A percentile compares a stretch with the other conserved stretches of the same genome.
Conservation (phyloP, 2,329 filamentous ascomycete species). For the Neopestalotiopsis sp. region DNA sequence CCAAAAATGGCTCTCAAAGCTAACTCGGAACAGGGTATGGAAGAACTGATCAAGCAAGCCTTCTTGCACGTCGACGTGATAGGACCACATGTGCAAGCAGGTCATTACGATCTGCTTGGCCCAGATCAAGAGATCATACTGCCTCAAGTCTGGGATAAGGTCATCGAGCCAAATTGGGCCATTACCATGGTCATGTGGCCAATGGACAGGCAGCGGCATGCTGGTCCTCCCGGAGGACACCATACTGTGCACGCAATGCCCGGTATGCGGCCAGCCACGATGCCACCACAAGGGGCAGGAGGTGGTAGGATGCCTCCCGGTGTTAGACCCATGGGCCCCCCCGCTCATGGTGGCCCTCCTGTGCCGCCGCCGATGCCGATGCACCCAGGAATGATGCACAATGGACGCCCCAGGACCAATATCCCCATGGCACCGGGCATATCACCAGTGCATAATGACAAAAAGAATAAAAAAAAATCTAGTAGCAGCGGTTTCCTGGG, state of each 20-base stretch:
- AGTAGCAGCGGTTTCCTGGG: not conserved
- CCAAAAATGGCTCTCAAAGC: slow-evolving; percentile 30
- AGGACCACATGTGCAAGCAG: slow-evolving; percentile 76
- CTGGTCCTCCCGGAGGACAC: slow-evolving; percentile 24
- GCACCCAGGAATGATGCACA: not conserved
- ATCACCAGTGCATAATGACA: not conserved
- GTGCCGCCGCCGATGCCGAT: not conserved
- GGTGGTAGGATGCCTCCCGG: not conserved
- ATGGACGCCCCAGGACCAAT: too few species aligned
- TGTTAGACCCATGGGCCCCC: not conserved
- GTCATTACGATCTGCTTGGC: slow-evolving; percentile 81
- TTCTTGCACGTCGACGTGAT: slow-evolving; percentile 81
- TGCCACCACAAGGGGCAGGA: not conserved
- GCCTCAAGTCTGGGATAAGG: slow-evolving; percentile 80
- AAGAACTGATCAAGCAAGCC: slow-evolving; percentile 83
- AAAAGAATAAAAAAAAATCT: not conserved
- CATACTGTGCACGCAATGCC: not conserved
- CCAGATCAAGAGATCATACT: slow-evolving; percentile 84
- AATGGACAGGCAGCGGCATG: slow-evolving; percentile 43
- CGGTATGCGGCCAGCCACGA: not conserved
- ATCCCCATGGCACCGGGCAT: too few species aligned
- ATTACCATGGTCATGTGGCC: slow-evolving; percentile 73
- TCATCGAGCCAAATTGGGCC: slow-evolving; percentile 78
- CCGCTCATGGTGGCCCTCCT: not conserved
- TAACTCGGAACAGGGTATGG: slow-evolving; percentile 69